Evolutionary conservation across 2,329 filamentous ascomycete genomes (phyloP).

Genomic region (Fusarium sp.): DNA sequence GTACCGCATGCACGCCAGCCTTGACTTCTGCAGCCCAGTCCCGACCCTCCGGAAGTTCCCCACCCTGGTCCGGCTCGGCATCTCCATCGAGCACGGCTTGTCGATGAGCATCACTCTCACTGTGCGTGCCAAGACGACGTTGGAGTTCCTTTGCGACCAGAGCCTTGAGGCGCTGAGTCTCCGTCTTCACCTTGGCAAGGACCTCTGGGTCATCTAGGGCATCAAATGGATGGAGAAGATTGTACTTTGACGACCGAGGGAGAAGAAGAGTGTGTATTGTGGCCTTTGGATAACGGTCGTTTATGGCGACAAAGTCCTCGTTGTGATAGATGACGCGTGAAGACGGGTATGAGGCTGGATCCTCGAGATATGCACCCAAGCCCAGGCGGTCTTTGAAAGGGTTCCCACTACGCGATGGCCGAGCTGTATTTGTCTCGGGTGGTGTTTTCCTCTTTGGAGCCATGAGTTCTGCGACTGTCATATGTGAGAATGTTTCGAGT

Average conservation of each 20-base stretch:
- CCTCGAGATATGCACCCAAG: conserved; percentile 72
- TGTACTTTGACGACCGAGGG: conserved; percentile 72
- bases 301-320: conserved; percentile 77
- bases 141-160: conserved; percentile 81
- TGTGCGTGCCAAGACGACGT: conserved; percentile 72
- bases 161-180: conserved; percentile 68
- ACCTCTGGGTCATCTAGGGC: conserved; percentile 79
- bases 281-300: conserved; percentile 88
- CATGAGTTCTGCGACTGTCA: conserved; percentile 50
- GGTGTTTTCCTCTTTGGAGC: conserved; percentile 49
- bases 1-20: conserved; percentile 84
- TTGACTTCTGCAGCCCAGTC: conserved; percentile 82
- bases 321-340: conserved; percentile 73
- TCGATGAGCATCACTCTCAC: conserved; percentile 70
- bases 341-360: conserved; percentile 70
- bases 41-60: conserved; percentile 72
- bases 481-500: conserved; percentile 14
- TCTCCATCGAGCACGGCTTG: conserved; percentile 74
- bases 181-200: conserved; percentile 68
- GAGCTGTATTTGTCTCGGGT: conserved; percentile 21
- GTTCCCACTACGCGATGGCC: conserved; percentile 37
- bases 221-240: conserved; percentile 77
- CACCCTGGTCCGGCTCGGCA: conserved; percentile 39
- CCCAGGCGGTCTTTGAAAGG: conserved; percentile 66
- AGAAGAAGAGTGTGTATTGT: conserved; percentile 89